Percentiles rank a stretch among this genome's conserved stretches.
Evolutionary conservation across 768 basidiomycete species (phyloP).

Genomic region (Galerina sulciceps): DNA sequence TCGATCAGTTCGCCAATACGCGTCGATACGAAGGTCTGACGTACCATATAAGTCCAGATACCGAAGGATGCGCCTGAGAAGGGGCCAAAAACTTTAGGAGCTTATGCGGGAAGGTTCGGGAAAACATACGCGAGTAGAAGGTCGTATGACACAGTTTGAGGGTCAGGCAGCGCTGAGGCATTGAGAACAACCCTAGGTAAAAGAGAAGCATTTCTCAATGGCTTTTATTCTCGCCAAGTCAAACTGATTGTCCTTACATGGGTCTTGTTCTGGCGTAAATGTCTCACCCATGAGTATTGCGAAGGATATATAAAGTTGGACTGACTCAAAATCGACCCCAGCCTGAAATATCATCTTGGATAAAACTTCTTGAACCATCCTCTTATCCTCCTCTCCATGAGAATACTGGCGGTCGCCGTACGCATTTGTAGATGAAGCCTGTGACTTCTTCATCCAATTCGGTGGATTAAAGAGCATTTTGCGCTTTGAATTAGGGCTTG

Average conservation of each 20-base stretch:
- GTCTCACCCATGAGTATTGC: constrained; percentile 6
- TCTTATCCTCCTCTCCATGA: constrained; percentile 59
- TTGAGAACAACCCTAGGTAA: constrained; percentile 75
- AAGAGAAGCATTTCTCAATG: not conserved
- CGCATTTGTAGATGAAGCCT: constrained; percentile 22
- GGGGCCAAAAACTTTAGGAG: constrained; percentile 16
- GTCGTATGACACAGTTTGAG: constrained; percentile 77
- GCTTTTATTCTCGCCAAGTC: constrained; percentile 5
- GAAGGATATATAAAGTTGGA: not conserved
- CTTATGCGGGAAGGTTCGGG: constrained; percentile 1
- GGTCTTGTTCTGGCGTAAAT: constrained; percentile 70
- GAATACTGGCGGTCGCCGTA: constrained; percentile 29
- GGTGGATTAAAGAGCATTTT: constrained; percentile 51
- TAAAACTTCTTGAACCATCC: constrained; percentile 69
- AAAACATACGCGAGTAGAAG: constrained; percentile 67
- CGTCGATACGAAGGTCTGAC: constrained; percentile 14
- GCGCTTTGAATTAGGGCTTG: constrained; percentile 23
- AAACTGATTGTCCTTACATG: constrained; percentile 60
- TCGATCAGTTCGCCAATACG: not conserved
- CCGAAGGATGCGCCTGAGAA: constrained; percentile 67
- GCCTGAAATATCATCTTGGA: constrained; percentile 82
- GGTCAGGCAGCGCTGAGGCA: constrained; percentile 84
- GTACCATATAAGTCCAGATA: constrained; percentile 83
- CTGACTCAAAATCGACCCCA: constrained; percentile 86
- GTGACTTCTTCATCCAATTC: constrained; percentile 47